phyloP scores from a whole-genome alignment of 2,329 filamentous ascomycete genomes.

The Aspergillus nomiae region DNA sequence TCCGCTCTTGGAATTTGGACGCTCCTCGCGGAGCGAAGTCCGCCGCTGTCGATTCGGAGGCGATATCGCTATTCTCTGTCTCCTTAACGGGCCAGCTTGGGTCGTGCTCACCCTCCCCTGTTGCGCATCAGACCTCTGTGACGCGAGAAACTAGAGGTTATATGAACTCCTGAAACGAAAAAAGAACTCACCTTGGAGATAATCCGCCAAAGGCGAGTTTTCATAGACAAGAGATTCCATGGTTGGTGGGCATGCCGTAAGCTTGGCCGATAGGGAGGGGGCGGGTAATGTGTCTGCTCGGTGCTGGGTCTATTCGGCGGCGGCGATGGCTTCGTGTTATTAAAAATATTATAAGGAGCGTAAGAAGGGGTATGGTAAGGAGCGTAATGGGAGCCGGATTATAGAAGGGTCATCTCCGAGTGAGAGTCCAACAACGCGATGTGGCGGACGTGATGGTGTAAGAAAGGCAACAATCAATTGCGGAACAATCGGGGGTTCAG shows the following conservation, averaged over 20 bases:
- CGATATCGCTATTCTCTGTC: constrained; percentile 30
- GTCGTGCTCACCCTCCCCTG: constrained; percentile 50
- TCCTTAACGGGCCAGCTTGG: constrained; percentile 41
- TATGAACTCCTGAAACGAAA: not conserved
- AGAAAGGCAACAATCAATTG: not conserved
- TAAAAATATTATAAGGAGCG: not conserved
- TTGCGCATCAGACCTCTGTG: constrained; percentile 11
- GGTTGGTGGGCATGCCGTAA: constrained; percentile 38
- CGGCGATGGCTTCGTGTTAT: not conserved
- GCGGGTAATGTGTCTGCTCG: not conserved
- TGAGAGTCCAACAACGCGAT: constrained; percentile 8
- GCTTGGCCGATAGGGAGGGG: constrained; percentile 8
- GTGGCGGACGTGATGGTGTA: not conserved
- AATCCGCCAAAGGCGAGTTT: constrained; percentile 83
- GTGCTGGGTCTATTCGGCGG: not conserved
- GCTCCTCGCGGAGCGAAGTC: constrained; percentile 55
- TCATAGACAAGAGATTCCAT: constrained; percentile 91
- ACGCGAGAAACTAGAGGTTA: not conserved
- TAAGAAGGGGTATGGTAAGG: constrained; percentile 3
- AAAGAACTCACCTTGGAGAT: constrained; percentile 73
- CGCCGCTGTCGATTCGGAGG: constrained; percentile 28
- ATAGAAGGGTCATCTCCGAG: constrained; percentile 20
- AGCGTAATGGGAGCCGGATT: constrained; percentile 9
- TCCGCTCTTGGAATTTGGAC: constrained; percentile 51
- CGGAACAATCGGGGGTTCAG: not conserved